Conservation (phyloP, 805 yeast genomes). For the Debaryomyces prosopidis region DNA sequence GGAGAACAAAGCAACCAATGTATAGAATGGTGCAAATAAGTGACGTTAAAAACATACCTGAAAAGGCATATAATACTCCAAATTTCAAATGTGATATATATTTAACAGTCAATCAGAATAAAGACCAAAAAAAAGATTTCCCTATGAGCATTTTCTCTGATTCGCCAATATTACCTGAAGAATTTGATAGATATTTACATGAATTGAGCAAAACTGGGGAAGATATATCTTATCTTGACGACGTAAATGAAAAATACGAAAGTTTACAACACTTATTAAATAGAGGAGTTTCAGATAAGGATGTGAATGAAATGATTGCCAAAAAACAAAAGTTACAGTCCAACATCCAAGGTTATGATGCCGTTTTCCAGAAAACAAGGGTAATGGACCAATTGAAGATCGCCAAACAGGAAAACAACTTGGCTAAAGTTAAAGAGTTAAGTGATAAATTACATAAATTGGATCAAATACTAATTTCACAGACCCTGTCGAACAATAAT, state of each 20-base stretch:
- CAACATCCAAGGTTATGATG: constrained; percentile 53
- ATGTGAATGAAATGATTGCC: constrained; percentile 76
- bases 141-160: constrained; percentile 83
- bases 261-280: constrained; percentile 64
- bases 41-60: constrained; percentile 50
- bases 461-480: constrained; percentile 46
- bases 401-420: constrained; percentile 62
- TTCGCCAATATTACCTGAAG: constrained; percentile 66
- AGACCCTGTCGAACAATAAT: constrained; percentile 34
- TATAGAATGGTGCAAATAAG: constrained; percentile 86
- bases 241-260: constrained; percentile 61
- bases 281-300: constrained; percentile 66
- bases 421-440: constrained; percentile 24
- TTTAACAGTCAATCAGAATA: constrained; percentile 80
- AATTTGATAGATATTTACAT: constrained; percentile 66
- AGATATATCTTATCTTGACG: constrained; percentile 61
- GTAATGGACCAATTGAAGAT: constrained; percentile 73
- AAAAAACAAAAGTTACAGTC: constrained; percentile 59
- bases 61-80: constrained; percentile 42
- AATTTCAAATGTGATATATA: constrained; percentile 49
- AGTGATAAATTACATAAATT: constrained; percentile 42
- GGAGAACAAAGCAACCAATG: constrained; percentile 57
- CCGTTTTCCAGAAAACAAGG: constrained; percentile 72
- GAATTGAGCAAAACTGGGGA: constrained; percentile 60
- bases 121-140: constrained; percentile 65